Percentiles rank a stretch among this genome's conserved stretches.
Conservation (phyloP, 2,329 filamentous ascomycete species). For the Xylaria sp. region DNA sequence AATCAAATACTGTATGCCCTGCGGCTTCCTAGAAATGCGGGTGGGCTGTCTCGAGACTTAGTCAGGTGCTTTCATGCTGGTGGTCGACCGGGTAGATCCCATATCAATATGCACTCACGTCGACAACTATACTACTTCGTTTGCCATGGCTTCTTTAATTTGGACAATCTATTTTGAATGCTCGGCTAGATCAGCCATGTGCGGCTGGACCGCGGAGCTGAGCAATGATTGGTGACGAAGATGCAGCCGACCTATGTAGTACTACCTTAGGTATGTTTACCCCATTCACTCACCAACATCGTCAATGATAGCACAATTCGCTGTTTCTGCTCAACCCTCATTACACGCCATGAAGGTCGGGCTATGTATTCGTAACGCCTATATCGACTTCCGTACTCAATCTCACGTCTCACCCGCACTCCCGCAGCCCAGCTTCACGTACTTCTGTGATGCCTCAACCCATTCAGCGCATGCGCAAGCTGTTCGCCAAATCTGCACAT, state of each 20-base stretch:
- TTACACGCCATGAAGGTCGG: background rate
- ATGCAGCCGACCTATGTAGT: background rate
- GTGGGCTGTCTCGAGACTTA: too few relatives aligned
- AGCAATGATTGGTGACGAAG: constrained; percentile 1
- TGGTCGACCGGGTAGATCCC: too few relatives aligned
- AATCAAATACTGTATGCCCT: too few relatives aligned
- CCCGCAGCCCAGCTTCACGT: background rate
- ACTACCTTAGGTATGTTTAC: background rate
- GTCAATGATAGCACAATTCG: too few relatives aligned
- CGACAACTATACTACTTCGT: too few relatives aligned
- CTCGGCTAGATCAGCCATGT: background rate
- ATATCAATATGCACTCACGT: too few relatives aligned
- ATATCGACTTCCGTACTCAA: background rate
- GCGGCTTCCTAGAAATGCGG: too few relatives aligned
- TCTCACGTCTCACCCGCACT: background rate
- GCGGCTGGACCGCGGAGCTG: background rate
- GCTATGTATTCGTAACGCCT: background rate
- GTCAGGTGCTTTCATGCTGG: too few relatives aligned
- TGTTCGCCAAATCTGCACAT: background rate
- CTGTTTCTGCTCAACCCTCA: background rate
- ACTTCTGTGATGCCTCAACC: background rate
- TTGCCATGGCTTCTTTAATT: too few relatives aligned
- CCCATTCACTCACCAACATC: background rate
- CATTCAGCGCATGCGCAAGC: background rate
- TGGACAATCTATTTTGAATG: too few relatives aligned